phyloP scores from a whole-genome alignment of 2,329 filamentous ascomycete genomes.

The Seiridium unicorne region DNA sequence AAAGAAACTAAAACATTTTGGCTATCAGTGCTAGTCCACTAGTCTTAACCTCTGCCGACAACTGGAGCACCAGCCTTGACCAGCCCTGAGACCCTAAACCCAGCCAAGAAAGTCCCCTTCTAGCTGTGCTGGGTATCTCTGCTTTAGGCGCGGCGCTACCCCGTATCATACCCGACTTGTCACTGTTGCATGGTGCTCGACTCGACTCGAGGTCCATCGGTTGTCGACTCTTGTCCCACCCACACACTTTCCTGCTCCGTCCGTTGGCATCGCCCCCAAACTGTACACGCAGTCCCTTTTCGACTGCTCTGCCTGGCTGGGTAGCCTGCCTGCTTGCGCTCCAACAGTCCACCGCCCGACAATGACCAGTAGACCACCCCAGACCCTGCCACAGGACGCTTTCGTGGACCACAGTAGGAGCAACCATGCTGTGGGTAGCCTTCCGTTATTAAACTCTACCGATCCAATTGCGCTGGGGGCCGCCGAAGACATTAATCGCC shows the following conservation, averaged over 20 bases:
- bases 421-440: slow-evolving; percentile 12
- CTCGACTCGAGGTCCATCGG: no score
- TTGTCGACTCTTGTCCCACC: neutral
- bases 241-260: neutral
- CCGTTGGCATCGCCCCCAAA: neutral
- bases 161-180: neutral
- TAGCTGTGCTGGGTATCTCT: neutral
- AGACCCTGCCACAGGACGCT: slow-evolving; percentile 21
- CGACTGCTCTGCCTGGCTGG: neutral
- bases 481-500: slow-evolving; percentile 24
- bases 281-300: neutral
- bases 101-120: no score
- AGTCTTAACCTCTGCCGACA: neutral
- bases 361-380: slow-evolving; percentile 25
- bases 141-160: neutral
- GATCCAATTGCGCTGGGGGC: slow-evolving; percentile 17
- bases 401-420: slow-evolving; percentile 18
- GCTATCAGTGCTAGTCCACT: neutral
- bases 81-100: no score
- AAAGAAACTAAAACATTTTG: neutral
- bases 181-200: no score
- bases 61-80: neutral
- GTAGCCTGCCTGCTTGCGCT: neutral
- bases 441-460: slow-evolving; percentile 13
- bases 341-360: slow-evolving; percentile 10